Evolutionary conservation across 371 early-diverging fungal genomes (phyloP), one percentile per base, ranked within the genome.

Genomic region (Rhizopus microsporus): DNA sequence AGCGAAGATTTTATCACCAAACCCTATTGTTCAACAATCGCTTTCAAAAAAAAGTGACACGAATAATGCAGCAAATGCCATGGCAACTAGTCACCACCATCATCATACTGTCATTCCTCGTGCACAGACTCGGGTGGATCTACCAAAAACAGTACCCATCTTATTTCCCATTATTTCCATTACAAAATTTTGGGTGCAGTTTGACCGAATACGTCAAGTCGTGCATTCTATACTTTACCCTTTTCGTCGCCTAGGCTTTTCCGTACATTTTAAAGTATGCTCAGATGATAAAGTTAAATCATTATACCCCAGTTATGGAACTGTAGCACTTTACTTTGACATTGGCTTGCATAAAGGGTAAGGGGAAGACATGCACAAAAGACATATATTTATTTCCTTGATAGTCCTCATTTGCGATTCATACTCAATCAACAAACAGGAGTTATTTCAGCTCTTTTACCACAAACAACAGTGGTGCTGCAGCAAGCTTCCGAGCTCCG

Each of bases 301-400:
- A 17, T 13, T 33, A 0, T 74, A 79, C 47, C 74, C 76, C 15
- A 61, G 71, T 9, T 66, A 60, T 33, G 66, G 67, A 5, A 69
- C 68, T 13, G 37, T 72, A 45, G 56, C 74, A 4, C 56, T 70
- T 7, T 67, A 60, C 43, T 52, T 80, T 0, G 58, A 65, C 29
- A 67, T 80, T 29, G 65, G 62, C 42, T 48, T 80, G 10, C 45
- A 68, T 33, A 74, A 75, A 62, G 77, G 76, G 78, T 78, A 75
- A 65, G 32, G 17, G 15, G 7, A 33, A 6, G 3, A 15, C 23
- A 23, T 23, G 23, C 23, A 23, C 23, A 23, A 23, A 23, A 23
- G 23, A 30, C 17, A 39, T 40, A 6, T 54, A 42, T 53, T 68
- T 58, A 9, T 35, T 57, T 23, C n/a, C 16, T 17, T 42, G 9